A percentile compares a stretch with the other conserved stretches of the same genome.
Evolutionary conservation across 108 stramenopile species (phyloP).

Genomic region (Aurantiochytrium sp.): DNA sequence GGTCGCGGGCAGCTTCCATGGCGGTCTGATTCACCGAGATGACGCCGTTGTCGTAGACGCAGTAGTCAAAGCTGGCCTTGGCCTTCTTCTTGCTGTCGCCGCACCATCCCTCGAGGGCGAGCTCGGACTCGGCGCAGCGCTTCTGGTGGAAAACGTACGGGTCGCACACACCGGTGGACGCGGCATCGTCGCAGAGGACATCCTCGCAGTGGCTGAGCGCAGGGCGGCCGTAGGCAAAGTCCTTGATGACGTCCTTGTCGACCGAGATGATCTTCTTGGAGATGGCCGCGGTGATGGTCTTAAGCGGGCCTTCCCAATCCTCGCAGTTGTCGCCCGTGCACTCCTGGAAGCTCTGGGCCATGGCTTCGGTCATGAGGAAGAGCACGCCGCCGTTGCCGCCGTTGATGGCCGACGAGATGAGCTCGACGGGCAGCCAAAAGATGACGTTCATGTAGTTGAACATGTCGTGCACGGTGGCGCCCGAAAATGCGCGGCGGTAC

Average conservation of each 20-base stretch:
- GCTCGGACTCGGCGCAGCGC: not conserved
- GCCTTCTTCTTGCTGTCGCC: not conserved
- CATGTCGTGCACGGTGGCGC: conserved; percentile 80
- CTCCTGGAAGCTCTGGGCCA: conserved; percentile 54
- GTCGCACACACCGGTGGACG: conserved; percentile 43
- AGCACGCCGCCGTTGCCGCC: conserved; percentile 36
- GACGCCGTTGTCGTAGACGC: not conserved
- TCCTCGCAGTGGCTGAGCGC: conserved; percentile 48
- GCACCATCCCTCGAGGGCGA: not conserved
- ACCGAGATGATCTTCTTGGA: conserved; percentile 58
- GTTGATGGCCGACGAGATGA: conserved; percentile 52
- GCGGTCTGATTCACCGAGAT: not conserved
- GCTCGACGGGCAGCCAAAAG: conserved; percentile 69
- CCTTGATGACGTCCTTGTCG: conserved; percentile 67
- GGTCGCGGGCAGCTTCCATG: not conserved
- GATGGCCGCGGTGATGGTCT: conserved; percentile 64
- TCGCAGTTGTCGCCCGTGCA: conserved; percentile 23
- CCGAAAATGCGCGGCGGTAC: conserved; percentile 75
- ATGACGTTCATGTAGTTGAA: conserved; percentile 76
- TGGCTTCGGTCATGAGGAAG: not conserved
- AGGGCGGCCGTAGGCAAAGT: conserved; percentile 47
- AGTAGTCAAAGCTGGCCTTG: not conserved
- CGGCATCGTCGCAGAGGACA: conserved; percentile 63
- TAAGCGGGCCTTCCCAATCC: conserved; percentile 67
- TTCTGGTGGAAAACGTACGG: not conserved